These are phyloP conservation scores for Fraxinus floribunda DNA, from an alignment of 305 asterid species.

Conservation along the genomic window DNA sequence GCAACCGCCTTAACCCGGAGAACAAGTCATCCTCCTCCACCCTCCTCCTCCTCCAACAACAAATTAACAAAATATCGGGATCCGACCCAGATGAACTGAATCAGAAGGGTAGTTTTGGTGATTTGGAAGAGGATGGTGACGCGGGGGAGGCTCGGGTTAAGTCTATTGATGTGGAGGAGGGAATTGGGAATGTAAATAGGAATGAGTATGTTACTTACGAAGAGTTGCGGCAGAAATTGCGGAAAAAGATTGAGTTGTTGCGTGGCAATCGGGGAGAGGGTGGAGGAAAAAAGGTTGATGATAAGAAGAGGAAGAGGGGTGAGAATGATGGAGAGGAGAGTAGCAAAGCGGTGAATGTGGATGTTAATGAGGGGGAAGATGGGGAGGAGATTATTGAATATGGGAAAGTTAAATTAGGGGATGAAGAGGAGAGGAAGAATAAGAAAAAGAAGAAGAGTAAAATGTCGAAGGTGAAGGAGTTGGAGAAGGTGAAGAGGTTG, in stretches of 20 bases:
- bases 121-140: slow-evolving; percentile 21
- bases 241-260: slow-evolving; percentile 57
- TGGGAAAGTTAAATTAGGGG: slow-evolving; percentile 74
- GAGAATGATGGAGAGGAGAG: slow-evolving; percentile 30
- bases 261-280: slow-evolving; percentile 67
- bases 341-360: slow-evolving; percentile 25
- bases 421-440: slow-evolving; percentile 44
- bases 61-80: neutral
- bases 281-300: slow-evolving; percentile 20
- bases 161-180: slow-evolving; percentile 35
- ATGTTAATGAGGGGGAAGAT: slow-evolving; percentile 35
- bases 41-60: slow-evolving; percentile 46
- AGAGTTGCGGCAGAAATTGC: slow-evolving; percentile 58
- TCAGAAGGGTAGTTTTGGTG: slow-evolving; percentile 2
- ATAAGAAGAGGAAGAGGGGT: slow-evolving; percentile 38
- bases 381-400: slow-evolving; percentile 60
- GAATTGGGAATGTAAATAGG: neutral
- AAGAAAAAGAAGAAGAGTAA: slow-evolving; percentile 58
- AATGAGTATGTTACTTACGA: slow-evolving; percentile 64
- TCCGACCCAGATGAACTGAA: slow-evolving; percentile 9
- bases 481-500: slow-evolving; percentile 57
- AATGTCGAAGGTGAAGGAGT: slow-evolving; percentile 55
- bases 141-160: slow-evolving; percentile 14
- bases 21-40: slow-evolving; percentile 51
- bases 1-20: slow-evolving; percentile 83